Evolutionary conservation across 805 yeast species (phyloP).

Genomic region (Saccharomycopsis schoenii): DNA sequence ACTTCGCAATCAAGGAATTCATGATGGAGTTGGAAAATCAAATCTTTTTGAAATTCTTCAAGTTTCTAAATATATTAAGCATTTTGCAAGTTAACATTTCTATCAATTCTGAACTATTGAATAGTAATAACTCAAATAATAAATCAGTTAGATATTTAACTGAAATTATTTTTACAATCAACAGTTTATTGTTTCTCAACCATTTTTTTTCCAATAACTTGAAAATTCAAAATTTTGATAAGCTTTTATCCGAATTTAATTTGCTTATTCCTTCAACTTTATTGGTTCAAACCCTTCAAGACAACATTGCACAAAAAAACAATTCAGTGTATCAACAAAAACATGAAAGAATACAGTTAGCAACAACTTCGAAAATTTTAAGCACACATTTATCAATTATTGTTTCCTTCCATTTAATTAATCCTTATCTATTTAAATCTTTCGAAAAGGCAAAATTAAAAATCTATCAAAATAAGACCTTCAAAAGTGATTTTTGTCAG

Average conservation of each 20-base stretch:
- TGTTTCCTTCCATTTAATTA: not conserved
- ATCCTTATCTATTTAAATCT: not conserved
- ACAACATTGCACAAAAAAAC: not conserved
- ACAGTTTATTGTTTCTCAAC: not conserved
- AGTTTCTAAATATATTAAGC: not conserved
- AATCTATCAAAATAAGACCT: not conserved
- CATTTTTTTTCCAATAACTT: not conserved
- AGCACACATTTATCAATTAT: not conserved
- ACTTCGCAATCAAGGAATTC: not conserved
- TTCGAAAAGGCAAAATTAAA: not conserved
- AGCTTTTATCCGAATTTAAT: not conserved
- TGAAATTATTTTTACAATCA: not conserved
- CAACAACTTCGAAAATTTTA: not conserved
- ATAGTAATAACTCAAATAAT: not conserved
- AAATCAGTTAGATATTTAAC: not conserved
- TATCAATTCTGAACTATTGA: not conserved
- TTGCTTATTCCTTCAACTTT: not conserved
- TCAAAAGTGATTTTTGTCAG: not conserved
- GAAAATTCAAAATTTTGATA: not conserved
- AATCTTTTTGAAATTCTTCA: not conserved
- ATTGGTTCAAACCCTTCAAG: not conserved
- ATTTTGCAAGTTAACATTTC: not conserved
- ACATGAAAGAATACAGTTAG: not conserved
- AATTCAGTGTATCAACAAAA: not conserved
- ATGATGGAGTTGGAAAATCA: not conserved